Conservation (phyloP, 2,329 filamentous ascomycete species). For the Fusarium coicis region DNA sequence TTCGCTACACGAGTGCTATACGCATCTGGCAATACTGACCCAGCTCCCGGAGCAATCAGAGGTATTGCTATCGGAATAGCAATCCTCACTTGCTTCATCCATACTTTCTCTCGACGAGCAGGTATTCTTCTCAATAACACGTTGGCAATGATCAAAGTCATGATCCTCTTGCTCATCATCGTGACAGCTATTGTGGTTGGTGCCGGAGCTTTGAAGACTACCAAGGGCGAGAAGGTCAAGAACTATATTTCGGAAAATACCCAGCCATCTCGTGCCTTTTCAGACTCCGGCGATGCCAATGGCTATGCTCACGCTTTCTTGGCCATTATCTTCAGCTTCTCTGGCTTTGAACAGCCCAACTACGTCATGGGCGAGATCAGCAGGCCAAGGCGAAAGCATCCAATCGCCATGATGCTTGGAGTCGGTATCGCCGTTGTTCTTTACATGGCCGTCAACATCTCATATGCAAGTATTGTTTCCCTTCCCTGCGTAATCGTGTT, state of each 20-base stretch:
- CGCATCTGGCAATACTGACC: constrained; percentile 47
- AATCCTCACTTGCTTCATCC: constrained; percentile 58
- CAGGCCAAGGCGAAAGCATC: constrained; percentile 47
- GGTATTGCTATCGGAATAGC: constrained; percentile 60
- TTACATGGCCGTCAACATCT: constrained; percentile 53
- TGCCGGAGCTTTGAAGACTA: constrained; percentile 39
- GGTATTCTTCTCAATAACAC: constrained; percentile 63
- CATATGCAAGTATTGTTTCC: constrained; percentile 45
- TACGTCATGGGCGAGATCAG: constrained; percentile 51
- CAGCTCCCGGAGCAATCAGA: constrained; percentile 50
- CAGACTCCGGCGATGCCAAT: constrained; percentile 40
- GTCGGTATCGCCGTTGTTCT: constrained; percentile 47
- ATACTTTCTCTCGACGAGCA: constrained; percentile 59
- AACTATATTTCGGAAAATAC: constrained; percentile 46
- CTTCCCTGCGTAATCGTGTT: accelerated
- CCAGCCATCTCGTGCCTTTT: constrained; percentile 39
- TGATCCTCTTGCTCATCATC: constrained; percentile 58
- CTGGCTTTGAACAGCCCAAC: constrained; percentile 53
- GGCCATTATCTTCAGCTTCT: constrained; percentile 54
- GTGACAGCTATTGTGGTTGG: constrained; percentile 48
- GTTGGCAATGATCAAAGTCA: constrained; percentile 61
- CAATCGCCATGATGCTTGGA: constrained; percentile 45
- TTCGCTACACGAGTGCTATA: constrained; percentile 55
- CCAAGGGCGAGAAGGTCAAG: constrained; percentile 14
- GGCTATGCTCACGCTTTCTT: constrained; percentile 55